Evolutionary conservation across 1,284 basidiomycete genomes (phyloP).

Genomic region (Ustilago crameri): DNA sequence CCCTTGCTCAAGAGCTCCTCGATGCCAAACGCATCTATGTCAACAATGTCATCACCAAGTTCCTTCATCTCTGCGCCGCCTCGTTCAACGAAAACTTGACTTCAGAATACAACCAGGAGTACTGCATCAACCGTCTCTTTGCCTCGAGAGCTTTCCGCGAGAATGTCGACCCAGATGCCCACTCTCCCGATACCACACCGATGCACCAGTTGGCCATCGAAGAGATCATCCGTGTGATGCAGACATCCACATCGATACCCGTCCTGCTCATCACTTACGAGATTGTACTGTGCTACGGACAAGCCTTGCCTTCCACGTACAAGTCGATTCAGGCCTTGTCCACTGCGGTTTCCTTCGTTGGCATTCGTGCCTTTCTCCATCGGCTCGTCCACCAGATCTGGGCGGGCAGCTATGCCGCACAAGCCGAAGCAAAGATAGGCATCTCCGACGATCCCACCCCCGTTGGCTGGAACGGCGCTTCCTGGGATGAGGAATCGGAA

Average conservation of each 20-base stretch:
- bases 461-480: constrained; percentile 16
- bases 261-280: constrained; percentile 82
- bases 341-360: constrained; percentile 29
- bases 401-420: constrained; percentile 65
- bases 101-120: constrained; percentile 47
- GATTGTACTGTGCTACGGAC: constrained; percentile 79
- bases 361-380: constrained; percentile 53
- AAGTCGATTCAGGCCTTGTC: constrained; percentile 45
- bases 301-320: constrained; percentile 41
- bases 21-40: constrained; percentile 41
- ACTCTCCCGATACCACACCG: constrained; percentile 6
- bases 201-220: constrained; percentile 47
- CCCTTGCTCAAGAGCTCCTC: constrained; percentile 8
- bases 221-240: constrained; percentile 46
- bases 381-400: constrained; percentile 65
- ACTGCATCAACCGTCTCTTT: constrained; percentile 53
- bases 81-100: constrained; percentile 48
- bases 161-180: constrained; percentile 11
- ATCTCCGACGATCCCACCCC: constrained; percentile 11
- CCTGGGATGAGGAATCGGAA: constrained; percentile 14
- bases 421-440: constrained; percentile 55
- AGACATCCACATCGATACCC: constrained; percentile 80
- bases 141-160: constrained; percentile 38
- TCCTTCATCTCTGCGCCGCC: constrained; percentile 55
- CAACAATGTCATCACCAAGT: constrained; percentile 37